Conservation (phyloP, 164 flowering plant genomes). For the Macadamia integrifolia region DNA sequence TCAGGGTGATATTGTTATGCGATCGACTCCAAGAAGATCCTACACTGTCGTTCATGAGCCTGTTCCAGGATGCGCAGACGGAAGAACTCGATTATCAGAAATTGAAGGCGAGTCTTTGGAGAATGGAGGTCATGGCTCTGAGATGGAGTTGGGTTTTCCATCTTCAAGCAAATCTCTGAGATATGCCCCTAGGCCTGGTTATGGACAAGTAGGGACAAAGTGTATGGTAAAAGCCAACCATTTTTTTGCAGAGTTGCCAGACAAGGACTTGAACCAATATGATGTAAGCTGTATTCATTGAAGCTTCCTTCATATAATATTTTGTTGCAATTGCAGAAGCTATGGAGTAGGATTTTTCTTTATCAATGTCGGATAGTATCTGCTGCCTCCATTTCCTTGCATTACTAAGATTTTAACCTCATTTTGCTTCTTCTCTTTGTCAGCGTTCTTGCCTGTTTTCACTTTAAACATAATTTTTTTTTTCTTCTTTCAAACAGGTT, state of each 20-base stretch:
- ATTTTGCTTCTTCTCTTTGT: constrained; percentile 27
- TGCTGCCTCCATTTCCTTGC: constrained; percentile 1
- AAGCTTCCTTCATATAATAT: background rate
- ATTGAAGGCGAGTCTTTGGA: constrained; percentile 20
- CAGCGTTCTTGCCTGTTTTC: background rate
- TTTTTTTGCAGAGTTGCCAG: constrained; percentile 77
- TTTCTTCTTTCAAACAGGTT: constrained; percentile 43
- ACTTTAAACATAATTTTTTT: constrained; percentile 5
- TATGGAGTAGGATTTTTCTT: constrained; percentile 17
- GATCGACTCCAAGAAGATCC: constrained; percentile 52
- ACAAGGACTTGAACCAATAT: constrained; percentile 87
- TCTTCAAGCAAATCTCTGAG: constrained; percentile 63
- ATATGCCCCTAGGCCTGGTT: constrained; percentile 76
- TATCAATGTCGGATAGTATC: constrained; percentile 2
- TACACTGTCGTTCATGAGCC: constrained; percentile 41
- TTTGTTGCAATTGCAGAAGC: constrained; percentile 15
- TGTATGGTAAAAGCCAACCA: constrained; percentile 96
- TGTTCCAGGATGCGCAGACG: constrained; percentile 10
- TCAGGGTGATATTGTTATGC: constrained; percentile 49
- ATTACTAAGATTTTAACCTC: constrained; percentile 10
- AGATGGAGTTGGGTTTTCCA: constrained; percentile 52
- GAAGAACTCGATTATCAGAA: constrained; percentile 16
- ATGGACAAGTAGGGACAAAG: constrained; percentile 72
- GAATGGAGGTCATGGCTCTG: constrained; percentile 33
- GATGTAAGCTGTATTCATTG: constrained; percentile 54